Base-by-base conservation (phyloP, 2,329 filamentous ascomycete species). In the Berkeleyomyces rouxiae region DNA sequence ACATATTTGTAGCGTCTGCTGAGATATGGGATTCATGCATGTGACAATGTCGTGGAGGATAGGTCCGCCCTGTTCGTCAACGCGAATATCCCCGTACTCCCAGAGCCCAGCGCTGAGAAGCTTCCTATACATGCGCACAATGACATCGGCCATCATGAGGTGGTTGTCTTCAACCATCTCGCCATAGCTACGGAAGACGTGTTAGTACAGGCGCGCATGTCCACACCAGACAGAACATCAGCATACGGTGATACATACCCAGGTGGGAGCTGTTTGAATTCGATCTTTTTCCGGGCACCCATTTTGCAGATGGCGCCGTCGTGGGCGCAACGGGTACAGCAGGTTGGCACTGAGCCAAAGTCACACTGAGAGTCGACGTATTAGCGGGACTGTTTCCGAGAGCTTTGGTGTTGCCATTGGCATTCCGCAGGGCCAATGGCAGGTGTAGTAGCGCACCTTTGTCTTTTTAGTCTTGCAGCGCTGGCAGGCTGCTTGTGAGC, bases 401-500 rank as follows among this genome's bases (percentile, higher is more conserved):
- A 23, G 23, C 23, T 2, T 23, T 23, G 23, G 2, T 23, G 23
- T 23, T 23, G 23, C 23, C 23, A 23, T 23, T 23, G 23, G 23
- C 23, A 23, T 23, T 23, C 23, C 23, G 23, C 23, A 23, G 23
- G 23, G 23, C 23, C 23, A 23, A 23, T 23, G 23, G 23, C 23
- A 39, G 16, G 23, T 33, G 3, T 7, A 11, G 2, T 33, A 51
- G 16, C 47, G 16, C 31, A 82, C 82, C 81, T 85, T 85, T 61
- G 82, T 85, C 75, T 85, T 85, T 77, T 85, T 85, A 81, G 84
- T 84, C 67, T 82, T 75, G 74, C 82, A 85, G 67, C 82, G 75
- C 72, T 85, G 82, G 66, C 82, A 85, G 16, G 82, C 82, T 70
- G 85, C 85, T 82, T 82, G 84, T 62, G 84, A 82, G 67, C 82